Evolutionary conservation across 768 basidiomycete genomes (phyloP).

Genomic region (Trametes cinnabarina): DNA sequence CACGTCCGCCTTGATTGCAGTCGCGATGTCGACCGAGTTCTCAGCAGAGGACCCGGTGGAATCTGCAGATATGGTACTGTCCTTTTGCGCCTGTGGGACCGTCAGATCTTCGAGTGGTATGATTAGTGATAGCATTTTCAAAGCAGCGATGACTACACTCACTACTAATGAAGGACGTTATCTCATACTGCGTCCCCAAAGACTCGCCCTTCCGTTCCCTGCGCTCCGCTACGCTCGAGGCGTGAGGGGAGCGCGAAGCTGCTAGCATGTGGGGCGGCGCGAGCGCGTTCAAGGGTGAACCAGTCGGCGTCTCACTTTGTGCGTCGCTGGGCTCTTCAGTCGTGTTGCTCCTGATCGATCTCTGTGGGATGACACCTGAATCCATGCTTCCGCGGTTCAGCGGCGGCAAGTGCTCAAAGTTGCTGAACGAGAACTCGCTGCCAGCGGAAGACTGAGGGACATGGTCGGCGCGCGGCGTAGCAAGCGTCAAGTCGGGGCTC

Average conservation of each 20-base stretch:
- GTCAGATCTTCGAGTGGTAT: no score
- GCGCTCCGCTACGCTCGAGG: constrained; percentile 14
- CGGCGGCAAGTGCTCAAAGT: constrained; percentile 63
- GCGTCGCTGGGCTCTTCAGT: background rate
- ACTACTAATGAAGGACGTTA: constrained; percentile 71
- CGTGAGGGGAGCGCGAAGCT: constrained; percentile 23
- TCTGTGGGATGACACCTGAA: constrained; percentile 10
- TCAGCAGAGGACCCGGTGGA: constrained; percentile 5
- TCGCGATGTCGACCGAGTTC: constrained; percentile 1
- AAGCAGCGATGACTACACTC: constrained; percentile 19
- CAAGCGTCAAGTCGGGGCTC: constrained; percentile 9
- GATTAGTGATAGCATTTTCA: no score
- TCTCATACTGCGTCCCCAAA: constrained; percentile 60
- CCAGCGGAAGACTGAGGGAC: constrained; percentile 20
- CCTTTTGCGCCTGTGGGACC: constrained; percentile 26
- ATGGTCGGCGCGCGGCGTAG: constrained; percentile 5
- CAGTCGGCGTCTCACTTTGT: background rate
- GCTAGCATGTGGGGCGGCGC: constrained; percentile 28
- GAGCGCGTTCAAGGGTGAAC: background rate
- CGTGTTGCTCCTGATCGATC: background rate
- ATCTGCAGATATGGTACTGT: constrained; percentile 10
- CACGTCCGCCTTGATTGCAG: background rate
- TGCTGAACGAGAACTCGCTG: constrained; percentile 67
- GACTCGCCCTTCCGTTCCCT: constrained; percentile 35
- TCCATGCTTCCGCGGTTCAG: constrained; percentile 21